A percentile compares a stretch with the other conserved stretches of the same genome.
phyloP scores from a whole-genome alignment of 306 rosid genomes.

The Dalbergia cochinchinensis region DNA sequence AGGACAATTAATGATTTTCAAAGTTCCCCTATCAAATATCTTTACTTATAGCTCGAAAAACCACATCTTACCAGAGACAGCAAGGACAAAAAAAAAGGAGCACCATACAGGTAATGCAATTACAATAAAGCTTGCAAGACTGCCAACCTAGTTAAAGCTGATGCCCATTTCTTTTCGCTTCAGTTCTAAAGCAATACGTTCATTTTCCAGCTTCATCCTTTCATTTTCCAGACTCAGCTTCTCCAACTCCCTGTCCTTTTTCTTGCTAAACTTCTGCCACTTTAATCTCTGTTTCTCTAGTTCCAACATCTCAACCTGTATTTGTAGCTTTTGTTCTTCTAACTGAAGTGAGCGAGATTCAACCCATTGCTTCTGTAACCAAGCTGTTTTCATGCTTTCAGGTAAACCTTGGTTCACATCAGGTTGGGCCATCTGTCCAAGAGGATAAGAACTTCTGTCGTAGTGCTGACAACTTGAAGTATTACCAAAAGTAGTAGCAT shows the following conservation, averaged over 20 bases:
- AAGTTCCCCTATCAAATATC: constrained; percentile 42
- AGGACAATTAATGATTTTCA: constrained; percentile 37
- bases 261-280: constrained; percentile 88
- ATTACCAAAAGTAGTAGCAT: constrained; percentile 52
- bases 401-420: constrained; percentile 64
- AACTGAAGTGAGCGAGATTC: constrained; percentile 74
- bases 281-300: constrained; percentile 80
- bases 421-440: constrained; percentile 54
- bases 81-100: not conserved
- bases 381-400: constrained; percentile 65
- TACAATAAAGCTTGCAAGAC: constrained; percentile 41
- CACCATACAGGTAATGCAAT: constrained; percentile 37
- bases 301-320: constrained; percentile 85
- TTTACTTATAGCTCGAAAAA: constrained; percentile 39
- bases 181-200: constrained; percentile 74
- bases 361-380: constrained; percentile 76
- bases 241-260: constrained; percentile 86
- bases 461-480: constrained; percentile 61
- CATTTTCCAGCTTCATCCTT: constrained; percentile 89
- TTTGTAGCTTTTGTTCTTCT: constrained; percentile 87
- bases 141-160: constrained; percentile 59
- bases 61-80: constrained; percentile 44
- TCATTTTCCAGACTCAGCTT: constrained; percentile 84
- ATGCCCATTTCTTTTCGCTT: constrained; percentile 70
- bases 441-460: constrained; percentile 60